Evolutionary conservation across 106 monocot genomes (phyloP), one percentile per base, ranked within the genome.

Genomic region (Cymbidium sinense): DNA sequence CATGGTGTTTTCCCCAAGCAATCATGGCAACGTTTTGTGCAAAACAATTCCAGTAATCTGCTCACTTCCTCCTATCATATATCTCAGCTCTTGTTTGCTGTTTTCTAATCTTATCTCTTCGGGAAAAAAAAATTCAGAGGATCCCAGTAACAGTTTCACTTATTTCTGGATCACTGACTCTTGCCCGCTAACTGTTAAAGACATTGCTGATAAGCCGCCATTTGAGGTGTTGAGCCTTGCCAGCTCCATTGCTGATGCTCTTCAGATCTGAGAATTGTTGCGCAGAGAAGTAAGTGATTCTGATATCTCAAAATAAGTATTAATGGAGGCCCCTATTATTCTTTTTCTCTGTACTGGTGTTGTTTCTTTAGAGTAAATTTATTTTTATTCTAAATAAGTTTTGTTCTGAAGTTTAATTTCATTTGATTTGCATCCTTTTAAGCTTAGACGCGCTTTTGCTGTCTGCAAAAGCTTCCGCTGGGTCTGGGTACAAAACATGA

Each of bases 111-210:
- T 7, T 79, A 7, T 25, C 58, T 35, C 44, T 9, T 69, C 79
- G 70, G n/a, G n/a, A n/a, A n/a, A n/a, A n/a, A n/a, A n/a, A 81
- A 65, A n/a, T 52, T 36, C 84, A 87, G 92, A 70, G 27, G 86
- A 79, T 10, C 36, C 34, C 12, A 80, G 54, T 55, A 81, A 78
- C 28, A 74, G 79, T 13, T 96, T 93, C 34, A 52, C 90, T 1
- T 86, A 87, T 83, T 96, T 96, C 79, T 96, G 95, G 95, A 81
- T 96, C 33, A 96, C 95, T 4, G 95, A 93, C 54, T 96, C 95
- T 0, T 96, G 95, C 78, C 95, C 93, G 3, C 79, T 78, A 4
- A 96, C 95, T 2, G 87, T 91, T 41, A 89, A 91, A 50, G 87
- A 86, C 23, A 93, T 96, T 50, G 82, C 43, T 20, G 67, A 85